A percentile compares a stretch with the other conserved stretches of the same genome.
Conservation (phyloP, 768 basidiomycete species). For the Boletales sp. region DNA sequence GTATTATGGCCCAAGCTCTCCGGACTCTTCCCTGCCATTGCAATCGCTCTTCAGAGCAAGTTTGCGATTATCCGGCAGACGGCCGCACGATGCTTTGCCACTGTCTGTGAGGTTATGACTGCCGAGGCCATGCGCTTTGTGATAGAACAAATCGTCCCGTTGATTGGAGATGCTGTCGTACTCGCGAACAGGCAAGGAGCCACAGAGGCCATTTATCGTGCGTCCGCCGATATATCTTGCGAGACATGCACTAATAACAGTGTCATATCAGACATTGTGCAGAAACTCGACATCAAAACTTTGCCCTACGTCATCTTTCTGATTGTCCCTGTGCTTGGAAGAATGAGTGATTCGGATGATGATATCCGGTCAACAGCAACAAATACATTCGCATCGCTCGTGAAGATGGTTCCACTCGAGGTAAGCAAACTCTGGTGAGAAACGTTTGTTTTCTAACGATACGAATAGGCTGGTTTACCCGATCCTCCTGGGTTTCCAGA, state of each 20-base stretch:
- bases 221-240: constrained; percentile 32
- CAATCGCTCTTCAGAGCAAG: constrained; percentile 74
- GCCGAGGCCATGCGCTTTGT: constrained; percentile 83
- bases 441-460: neutral
- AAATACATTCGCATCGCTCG: constrained; percentile 94
- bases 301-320: constrained; percentile 96
- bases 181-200: constrained; percentile 83
- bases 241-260: constrained; percentile 8
- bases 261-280: constrained; percentile 70
- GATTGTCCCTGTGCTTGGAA: constrained; percentile 91
- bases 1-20: constrained; percentile 65
- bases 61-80: constrained; percentile 89
- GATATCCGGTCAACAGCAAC: constrained; percentile 91
- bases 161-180: constrained; percentile 73
- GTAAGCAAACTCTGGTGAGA: constrained; percentile 37
- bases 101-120: constrained; percentile 83
- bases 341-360: constrained; percentile 95
- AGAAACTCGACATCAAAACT: constrained; percentile 88
- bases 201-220: constrained; percentile 87
- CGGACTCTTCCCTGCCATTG: constrained; percentile 72
- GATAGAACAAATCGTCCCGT: constrained; percentile 79
- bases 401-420: constrained; percentile 98
- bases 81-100: constrained; percentile 83
- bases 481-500: constrained; percentile 91
- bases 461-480: constrained; percentile 82